Base-by-base conservation (phyloP, 257 asterid genomes). In the Coffea canephora region DNA sequence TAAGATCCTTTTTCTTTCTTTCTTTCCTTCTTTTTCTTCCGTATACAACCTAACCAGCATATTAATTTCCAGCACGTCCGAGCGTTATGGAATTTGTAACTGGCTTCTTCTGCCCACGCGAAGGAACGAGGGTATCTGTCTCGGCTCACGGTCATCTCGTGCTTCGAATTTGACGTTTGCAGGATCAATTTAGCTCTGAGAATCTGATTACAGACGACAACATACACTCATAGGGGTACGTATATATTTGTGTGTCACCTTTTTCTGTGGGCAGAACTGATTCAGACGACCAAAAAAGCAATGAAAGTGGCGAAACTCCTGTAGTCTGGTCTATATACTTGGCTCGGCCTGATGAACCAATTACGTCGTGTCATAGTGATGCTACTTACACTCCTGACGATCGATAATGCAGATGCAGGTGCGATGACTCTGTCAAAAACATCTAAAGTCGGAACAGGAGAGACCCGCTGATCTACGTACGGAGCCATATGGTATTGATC, bases 71-170 rank as follows among this genome's bases (percentile, higher is more conserved):
- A 9, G 41, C 43, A 27, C 8, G 45, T 15, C 4, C 41, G 3
- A 74, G 78, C 66, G 66, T 59, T 55, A 21, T 21, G 27, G 12
- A 59, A 59, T 57, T 19, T 25, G 78, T 18, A 0, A 39, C 27
- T 69, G 49, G 15, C 5, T 69, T 19, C 27, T 3, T 16, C 27
- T 69, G 70, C 2, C 41, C 78, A 57, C 70, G 52, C 55, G 78
- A 59, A 75, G 15, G 78, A n/a, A 59, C 70, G 23, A 75, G 14
- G 78, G 7, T 25, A 25, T 70, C 79, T 3, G n/a, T 46, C 79
- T 0, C 23, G 16, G 11, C 71, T 65, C 71, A 62, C 41, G 79
- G 43, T 23, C 71, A 45, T 75, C 70, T 70, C 57, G 57, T 75
- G 78, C 36, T 19, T 74, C 43, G 21, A 19, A 39, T 16, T 50